Base-by-base conservation (phyloP, 306 rosid species). In the Hylodesmum podocarpum region DNA sequence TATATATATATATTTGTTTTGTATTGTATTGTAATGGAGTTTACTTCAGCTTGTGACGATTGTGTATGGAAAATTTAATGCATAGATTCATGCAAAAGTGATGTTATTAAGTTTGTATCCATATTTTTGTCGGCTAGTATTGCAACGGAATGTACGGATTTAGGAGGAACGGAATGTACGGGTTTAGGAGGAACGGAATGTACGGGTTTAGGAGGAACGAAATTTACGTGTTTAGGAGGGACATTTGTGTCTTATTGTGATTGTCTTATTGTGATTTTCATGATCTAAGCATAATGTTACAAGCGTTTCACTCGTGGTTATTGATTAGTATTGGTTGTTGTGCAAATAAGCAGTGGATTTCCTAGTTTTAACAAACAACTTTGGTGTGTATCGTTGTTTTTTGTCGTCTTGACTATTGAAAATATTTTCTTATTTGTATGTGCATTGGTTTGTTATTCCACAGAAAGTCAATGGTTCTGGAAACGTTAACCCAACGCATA, bases 391-490 rank as follows among this genome's bases (percentile, higher is more conserved):
- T 50, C 70, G 33, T 33, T 19, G 62, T 40, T 34, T 34, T 8
- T 4, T 24, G 51, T 50, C 36, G 25, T 73, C 4, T 19, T 51
- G 9, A 54, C 49, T 21, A 33, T 66, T 40, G 50, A 65, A 12
- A 79, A 15, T 70, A 19, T 41, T 69, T 71, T 33, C 6, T 66
- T 66, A 53, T 18, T 29, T 69, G 22, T 81, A 8, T n/a, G 31
- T 84, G 41, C 82, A 84, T 91, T 89, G 87, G 53, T 55, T 82
- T 71, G 78, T 75, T 74, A 72, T 59, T 79, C 80, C 61, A 71
- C 89, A 89, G 62, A 89, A 88, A 87, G 82, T 82, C 1, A 84
- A 84, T 72, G 89, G 84, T 63, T 70, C 90, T 34, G 95, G 95
- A 85, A 90, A 92, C 76, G 8, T 59, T 77, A 87, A 83, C 71